Conservation (phyloP, 495 filamentous ascomycete species). For the Stereocaulon alpinum region DNA sequence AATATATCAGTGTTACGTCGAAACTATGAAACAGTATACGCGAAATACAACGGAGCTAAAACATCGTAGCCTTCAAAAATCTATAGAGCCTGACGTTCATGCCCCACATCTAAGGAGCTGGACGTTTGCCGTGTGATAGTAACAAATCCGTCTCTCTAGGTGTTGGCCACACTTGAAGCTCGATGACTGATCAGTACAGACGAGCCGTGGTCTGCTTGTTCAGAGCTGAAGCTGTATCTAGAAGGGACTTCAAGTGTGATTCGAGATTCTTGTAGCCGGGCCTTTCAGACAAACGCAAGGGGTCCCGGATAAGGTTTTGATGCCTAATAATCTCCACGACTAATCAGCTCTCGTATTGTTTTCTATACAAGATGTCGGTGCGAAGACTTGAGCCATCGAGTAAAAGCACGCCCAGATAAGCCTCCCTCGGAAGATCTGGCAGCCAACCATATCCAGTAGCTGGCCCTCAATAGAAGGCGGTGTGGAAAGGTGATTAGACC, state of each 20-base stretch:
- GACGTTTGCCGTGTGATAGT: no score
- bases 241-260: background rate
- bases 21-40: no score
- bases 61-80: no score
- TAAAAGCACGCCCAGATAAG: background rate
- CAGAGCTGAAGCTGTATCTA: no score
- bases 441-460: background rate
- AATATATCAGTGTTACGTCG: no score
- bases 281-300: background rate
- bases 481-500: constrained; percentile 5
- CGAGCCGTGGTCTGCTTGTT: no score
- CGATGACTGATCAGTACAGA: no score
- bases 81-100: no score
- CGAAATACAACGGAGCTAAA: no score
- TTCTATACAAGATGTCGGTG: constrained; percentile 5
- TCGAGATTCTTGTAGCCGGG: background rate
- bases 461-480: background rate
- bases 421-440: background rate
- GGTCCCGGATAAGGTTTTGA: background rate
- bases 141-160: no score
- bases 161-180: no score
- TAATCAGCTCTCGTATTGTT: constrained; percentile 1
- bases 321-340: background rate
- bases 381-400: background rate
- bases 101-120: no score